Evolutionary conservation across 345 rosid species (phyloP).

Genomic region (Eucalyptus microcorys): DNA sequence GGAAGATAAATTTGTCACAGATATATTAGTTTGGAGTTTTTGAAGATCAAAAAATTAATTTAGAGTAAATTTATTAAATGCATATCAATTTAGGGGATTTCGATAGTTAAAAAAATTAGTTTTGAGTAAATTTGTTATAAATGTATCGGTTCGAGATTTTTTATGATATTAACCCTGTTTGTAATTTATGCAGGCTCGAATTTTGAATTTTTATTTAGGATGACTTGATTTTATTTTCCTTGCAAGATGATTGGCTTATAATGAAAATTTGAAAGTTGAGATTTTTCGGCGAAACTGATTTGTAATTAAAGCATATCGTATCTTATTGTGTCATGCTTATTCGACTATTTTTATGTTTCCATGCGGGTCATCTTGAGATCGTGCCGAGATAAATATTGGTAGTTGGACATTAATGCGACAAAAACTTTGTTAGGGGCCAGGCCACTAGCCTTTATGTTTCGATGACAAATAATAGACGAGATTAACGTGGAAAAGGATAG

Average conservation of each 20-base stretch:
- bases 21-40: accelerated
- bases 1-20: accelerated
- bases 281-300: neutral
- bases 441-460: neutral
- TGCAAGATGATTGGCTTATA: neutral
- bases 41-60: accelerated
- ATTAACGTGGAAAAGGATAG: neutral
- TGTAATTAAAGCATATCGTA: neutral
- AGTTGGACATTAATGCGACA: neutral
- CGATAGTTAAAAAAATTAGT: too few relatives aligned
- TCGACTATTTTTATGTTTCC: neutral
- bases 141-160: accelerated
- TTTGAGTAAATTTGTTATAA: accelerated
- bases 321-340: neutral
- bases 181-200: neutral
- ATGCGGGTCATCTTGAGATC: neutral
- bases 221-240: neutral
- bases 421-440: neutral
- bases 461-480: neutral
- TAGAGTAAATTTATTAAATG: too few relatives aligned
- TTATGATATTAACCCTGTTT: too few relatives aligned
- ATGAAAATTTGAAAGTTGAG: neutral
- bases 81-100: too few relatives aligned
- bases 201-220: neutral
- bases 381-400: neutral